phyloP scores from a whole-genome alignment of 352 stramenopile genomes.

The Globisporangium iwayamae region DNA sequence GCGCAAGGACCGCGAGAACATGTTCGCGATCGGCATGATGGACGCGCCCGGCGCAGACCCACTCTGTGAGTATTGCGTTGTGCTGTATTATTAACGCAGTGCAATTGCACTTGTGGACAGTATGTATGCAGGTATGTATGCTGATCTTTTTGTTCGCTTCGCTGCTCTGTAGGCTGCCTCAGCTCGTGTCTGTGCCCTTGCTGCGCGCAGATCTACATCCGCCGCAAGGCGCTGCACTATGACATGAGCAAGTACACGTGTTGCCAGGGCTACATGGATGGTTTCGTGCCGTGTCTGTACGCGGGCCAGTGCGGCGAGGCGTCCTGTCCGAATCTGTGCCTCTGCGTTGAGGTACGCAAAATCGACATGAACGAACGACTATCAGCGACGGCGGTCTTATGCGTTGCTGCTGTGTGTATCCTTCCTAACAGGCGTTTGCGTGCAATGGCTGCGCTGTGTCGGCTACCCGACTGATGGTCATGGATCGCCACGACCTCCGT shows the following conservation, averaged over 20 bases:
- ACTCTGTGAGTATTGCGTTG: slow-evolving; percentile 54
- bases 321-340: slow-evolving; percentile 84
- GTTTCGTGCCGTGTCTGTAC: slow-evolving; percentile 82
- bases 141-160: neutral
- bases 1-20: slow-evolving; percentile 61
- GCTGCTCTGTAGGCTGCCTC: slow-evolving; percentile 40
- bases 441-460: slow-evolving; percentile 90
- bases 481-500: slow-evolving; percentile 87
- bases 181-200: slow-evolving; percentile 79
- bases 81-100: neutral
- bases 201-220: slow-evolving; percentile 89
- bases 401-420: neutral
- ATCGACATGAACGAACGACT: neutral
- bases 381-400: neutral
- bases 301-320: slow-evolving; percentile 85
- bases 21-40: slow-evolving; percentile 89
- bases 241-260: slow-evolving; percentile 93
- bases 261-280: slow-evolving; percentile 92
- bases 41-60: slow-evolving; percentile 76
- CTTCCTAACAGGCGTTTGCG: slow-evolving; percentile 44
- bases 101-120: neutral
- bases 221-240: slow-evolving; percentile 87
- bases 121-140: neutral
- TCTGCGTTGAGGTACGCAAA: slow-evolving; percentile 81
- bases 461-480: slow-evolving; percentile 87